A percentile compares a stretch with the other conserved stretches of the same genome.
These are phyloP conservation scores for Saccharomycopsis javanensis DNA, from an alignment of 805 yeast genomes.

Conservation along the genomic window DNA sequence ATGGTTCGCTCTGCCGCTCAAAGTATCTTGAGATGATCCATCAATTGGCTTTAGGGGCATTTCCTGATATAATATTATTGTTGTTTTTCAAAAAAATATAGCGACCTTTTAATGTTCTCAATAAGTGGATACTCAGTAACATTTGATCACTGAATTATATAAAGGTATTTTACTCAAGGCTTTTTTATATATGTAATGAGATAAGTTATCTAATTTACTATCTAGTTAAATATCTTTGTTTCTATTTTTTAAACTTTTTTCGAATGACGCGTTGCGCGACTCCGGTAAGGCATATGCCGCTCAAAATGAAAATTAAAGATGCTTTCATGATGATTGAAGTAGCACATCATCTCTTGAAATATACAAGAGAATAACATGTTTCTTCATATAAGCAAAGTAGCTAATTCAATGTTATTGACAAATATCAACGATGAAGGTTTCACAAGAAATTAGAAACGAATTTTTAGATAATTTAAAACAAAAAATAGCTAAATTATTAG, in stretches of 20 bases:
- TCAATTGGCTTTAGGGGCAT: neutral
- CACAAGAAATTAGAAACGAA: neutral
- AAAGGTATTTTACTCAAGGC: too few relatives aligned
- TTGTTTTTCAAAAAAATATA: neutral
- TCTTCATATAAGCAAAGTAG: too few relatives aligned
- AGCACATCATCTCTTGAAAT: too few relatives aligned
- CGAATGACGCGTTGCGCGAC: neutral
- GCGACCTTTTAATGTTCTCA: too few relatives aligned
- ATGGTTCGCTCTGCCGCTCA: neutral
- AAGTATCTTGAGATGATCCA: neutral
- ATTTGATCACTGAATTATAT: too few relatives aligned
- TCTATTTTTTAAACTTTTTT: neutral
- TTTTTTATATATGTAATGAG: too few relatives aligned
- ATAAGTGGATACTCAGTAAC: too few relatives aligned
- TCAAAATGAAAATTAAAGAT: neutral
- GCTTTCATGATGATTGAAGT: too few relatives aligned
- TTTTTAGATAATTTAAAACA: neutral
- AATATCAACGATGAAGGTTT: neutral
- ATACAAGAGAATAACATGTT: too few relatives aligned
- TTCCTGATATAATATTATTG: neutral
- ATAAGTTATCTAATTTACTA: too few relatives aligned
- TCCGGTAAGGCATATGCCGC: neutral
- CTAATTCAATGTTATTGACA: too few relatives aligned
- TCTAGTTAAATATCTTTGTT: neutral
- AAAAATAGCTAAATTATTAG: neutral